Conservation (phyloP, 2,329 filamentous ascomycete species). For the Septoria linicola region DNA sequence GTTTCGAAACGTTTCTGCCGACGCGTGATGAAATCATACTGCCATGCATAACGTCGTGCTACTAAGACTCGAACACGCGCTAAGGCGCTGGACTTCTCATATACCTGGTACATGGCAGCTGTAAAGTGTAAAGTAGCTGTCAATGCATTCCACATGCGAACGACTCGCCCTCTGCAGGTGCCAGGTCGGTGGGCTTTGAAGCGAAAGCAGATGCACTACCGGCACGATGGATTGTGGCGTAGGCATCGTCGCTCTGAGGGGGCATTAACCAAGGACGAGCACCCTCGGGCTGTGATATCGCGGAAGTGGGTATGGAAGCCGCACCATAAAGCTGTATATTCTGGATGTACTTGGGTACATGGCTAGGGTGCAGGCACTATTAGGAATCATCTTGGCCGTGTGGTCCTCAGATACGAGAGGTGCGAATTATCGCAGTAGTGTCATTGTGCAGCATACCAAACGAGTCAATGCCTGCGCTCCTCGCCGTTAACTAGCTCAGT, state of each 20-base stretch:
- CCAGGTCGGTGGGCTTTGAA: not conserved
- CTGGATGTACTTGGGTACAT: conserved; percentile 4
- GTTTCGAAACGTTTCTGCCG: conserved; percentile 6
- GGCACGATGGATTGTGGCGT: conserved; percentile 5
- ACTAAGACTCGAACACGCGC: not conserved
- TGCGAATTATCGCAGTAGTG: no score
- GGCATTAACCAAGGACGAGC: not conserved
- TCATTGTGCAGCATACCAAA: no score
- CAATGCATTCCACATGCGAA: not conserved
- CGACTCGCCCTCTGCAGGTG: conserved; percentile 1
- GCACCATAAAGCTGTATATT: not conserved
- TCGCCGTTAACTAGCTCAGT: no score
- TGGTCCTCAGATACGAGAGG: no score
- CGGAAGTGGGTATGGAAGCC: not conserved
- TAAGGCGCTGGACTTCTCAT: not conserved
- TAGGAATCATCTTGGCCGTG: not conserved
- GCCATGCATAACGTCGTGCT: not conserved
- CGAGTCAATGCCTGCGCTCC: no score
- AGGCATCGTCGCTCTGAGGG: not conserved
- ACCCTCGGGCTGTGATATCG: conserved; percentile 6
- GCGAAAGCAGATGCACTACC: not conserved
- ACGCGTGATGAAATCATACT: not conserved
- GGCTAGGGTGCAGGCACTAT: not conserved
- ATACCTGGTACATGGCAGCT: not conserved
- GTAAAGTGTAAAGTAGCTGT: conserved; percentile 3